These are phyloP conservation scores for Acacia acuminata DNA, from an alignment of 306 rosid species.

Conservation along the genomic window DNA sequence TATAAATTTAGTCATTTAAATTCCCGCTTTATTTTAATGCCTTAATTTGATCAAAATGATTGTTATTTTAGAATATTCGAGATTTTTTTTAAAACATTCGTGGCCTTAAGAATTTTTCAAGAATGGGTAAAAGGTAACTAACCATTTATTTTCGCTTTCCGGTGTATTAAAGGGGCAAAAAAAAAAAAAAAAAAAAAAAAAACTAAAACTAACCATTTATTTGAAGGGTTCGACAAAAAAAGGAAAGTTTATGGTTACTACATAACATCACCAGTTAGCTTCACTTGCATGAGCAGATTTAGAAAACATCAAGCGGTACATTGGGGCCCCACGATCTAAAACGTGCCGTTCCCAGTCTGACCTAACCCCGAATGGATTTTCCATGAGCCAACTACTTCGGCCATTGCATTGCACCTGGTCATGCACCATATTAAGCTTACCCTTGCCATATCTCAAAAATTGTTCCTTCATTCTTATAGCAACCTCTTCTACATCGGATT, in stretches of 20 bases:
- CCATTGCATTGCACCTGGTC: conserved; percentile 41
- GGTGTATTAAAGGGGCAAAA: too few relatives aligned
- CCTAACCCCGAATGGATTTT: conserved; percentile 76
- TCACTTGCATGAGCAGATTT: conserved; percentile 43
- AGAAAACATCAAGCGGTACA: conserved; percentile 74
- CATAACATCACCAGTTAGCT: conserved; percentile 5
- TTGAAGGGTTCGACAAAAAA: background rate
- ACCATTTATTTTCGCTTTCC: too few relatives aligned
- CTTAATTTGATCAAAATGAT: too few relatives aligned
- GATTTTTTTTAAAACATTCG: too few relatives aligned
- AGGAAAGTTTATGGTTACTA: conserved; percentile 26
- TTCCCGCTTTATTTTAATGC: too few relatives aligned
- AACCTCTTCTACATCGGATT: conserved; percentile 77
- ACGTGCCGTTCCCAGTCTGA: conserved; percentile 95
- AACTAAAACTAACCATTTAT: too few relatives aligned
- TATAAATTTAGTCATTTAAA: too few relatives aligned
- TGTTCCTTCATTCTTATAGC: conserved; percentile 74
- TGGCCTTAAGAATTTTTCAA: too few relatives aligned
- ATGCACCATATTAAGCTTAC: conserved; percentile 55
- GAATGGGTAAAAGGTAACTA: too few relatives aligned
- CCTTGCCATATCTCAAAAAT: conserved; percentile 66
- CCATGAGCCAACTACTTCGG: conserved; percentile 67
- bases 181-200: too few relatives aligned
- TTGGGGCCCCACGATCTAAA: conserved; percentile 67
- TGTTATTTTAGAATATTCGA: too few relatives aligned